Base-by-base conservation (phyloP, 73 alveolate species). In the Paramecium primaurelia region DNA sequence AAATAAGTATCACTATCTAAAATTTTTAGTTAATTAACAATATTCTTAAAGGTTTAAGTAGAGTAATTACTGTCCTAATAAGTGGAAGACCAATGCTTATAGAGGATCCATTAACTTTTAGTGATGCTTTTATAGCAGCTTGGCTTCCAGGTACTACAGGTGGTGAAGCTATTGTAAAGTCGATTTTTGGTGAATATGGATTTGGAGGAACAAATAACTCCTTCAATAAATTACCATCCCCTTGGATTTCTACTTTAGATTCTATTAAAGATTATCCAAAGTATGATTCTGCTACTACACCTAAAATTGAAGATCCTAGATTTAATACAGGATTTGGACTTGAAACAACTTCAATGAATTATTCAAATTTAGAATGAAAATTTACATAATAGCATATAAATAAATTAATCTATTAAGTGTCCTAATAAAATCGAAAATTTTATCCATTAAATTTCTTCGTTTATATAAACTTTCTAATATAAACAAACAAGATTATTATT, bases 71-170 rank as follows among this genome's bases (percentile, higher is more conserved):
- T 45, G 93, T 88, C 1, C 71, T 93, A 36, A 3, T 93, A 10
- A 51, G 92, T 20, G 96, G 96, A 3, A 90, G 96, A 54, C 94
- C 96, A 6, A 49, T 88, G 93, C 1, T 93, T 1, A 64, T 88
- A 11, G 75, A 93, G 9, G 84, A 93, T 20, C 84, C 51, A 14
- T 20, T 93, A 30, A 2, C 44, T 16, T 20, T 58, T 30, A 30
- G 90, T 18, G 16, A 71, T 25, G 88, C 93, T 26, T 93, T 93
- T 54, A 75, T 93, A 20, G 94, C 96, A 8, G 94, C 96, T 20
- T 93, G 93, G 94, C 60, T 88, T 14, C 96, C 96, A 14, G 96
- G 96, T 34, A 93, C 96, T 8, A 45, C 88, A 18, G 96, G 96
- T 25, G 96, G 96, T 42, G 94, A 88, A 36, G 96, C 96, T 12